Percentiles rank a stretch among this genome's conserved stretches.
phyloP scores from a whole-genome alignment of 495 filamentous ascomycete genomes.

The Letharia lupina region DNA sequence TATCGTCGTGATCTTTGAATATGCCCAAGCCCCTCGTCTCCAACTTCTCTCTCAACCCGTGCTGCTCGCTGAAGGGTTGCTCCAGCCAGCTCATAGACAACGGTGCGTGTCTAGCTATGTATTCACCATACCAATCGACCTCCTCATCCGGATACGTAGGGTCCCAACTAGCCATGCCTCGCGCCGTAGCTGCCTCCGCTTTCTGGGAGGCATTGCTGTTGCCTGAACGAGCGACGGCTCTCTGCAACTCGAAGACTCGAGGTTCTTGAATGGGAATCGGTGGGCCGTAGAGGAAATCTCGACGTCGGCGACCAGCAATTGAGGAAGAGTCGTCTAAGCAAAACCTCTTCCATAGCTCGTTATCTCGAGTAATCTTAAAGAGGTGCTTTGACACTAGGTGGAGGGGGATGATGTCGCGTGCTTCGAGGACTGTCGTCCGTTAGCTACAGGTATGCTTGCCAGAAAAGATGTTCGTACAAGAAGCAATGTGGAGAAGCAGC shows the following conservation, averaged over 20 bases:
- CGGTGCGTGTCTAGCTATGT: constrained; percentile 71
- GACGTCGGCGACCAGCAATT: constrained; percentile 40
- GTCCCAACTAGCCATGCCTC: constrained; percentile 71
- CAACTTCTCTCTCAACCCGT: constrained; percentile 30
- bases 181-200: constrained; percentile 32
- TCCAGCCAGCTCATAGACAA: constrained; percentile 69
- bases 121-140: constrained; percentile 80
- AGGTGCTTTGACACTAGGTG: constrained; percentile 64
- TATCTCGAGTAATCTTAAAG: constrained; percentile 62
- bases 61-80: constrained; percentile 38
- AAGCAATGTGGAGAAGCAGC: constrained; percentile 64
- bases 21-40: constrained; percentile 61
- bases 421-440: constrained; percentile 52
- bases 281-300: constrained; percentile 30
- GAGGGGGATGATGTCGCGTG: constrained; percentile 57
- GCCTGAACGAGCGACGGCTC: constrained; percentile 28
- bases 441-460: constrained; percentile 9
- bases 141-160: constrained; percentile 59
- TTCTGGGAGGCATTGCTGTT: constrained; percentile 19
- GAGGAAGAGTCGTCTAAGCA: constrained; percentile 63
- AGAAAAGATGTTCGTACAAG: constrained; percentile 45
- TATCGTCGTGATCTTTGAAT: constrained; percentile 36
- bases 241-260: constrained; percentile 31
- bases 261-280: constrained; percentile 27
- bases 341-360: constrained; percentile 63